Evolutionary conservation across 768 basidiomycete genomes (phyloP).

Genomic region (Coprinopsis marcescibilis): DNA sequence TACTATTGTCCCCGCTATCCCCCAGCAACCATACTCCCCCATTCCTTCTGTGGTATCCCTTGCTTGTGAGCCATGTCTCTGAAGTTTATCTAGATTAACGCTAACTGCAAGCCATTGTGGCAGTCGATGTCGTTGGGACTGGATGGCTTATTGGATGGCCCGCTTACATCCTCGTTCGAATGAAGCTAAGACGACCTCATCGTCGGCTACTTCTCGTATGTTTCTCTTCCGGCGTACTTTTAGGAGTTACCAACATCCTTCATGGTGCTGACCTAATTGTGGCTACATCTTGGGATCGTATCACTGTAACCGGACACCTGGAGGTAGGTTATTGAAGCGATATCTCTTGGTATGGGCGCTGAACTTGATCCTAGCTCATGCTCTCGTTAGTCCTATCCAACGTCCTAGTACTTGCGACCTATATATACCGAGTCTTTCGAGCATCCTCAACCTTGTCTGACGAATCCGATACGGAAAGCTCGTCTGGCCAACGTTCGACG

Average conservation of each 20-base stretch:
- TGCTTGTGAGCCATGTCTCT: not conserved
- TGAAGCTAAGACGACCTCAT: not conserved
- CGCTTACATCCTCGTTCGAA: not conserved
- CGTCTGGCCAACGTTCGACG: not conserved
- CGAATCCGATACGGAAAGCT: too few relatives aligned
- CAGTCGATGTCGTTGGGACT: not conserved
- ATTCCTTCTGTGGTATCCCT: not conserved
- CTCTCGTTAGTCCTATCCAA: not conserved
- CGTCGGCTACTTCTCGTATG: not conserved
- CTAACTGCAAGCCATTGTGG: not conserved
- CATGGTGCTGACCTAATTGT: not conserved
- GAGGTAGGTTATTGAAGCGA: not conserved
- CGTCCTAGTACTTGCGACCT: not conserved
- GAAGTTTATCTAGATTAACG: not conserved
- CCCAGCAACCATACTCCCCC: not conserved
- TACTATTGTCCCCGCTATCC: not conserved
- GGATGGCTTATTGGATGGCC: slow-evolving; percentile 4
- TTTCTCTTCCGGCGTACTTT: not conserved
- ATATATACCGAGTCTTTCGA: not conserved
- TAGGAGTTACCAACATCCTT: not conserved
- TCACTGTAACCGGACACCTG: slow-evolving; percentile 2
- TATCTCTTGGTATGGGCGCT: not conserved
- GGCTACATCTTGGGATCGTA: not conserved
- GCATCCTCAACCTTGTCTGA: not conserved
- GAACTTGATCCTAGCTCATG: not conserved